Base-by-base conservation (phyloP, 139 green algal genomes). In the Chlamydomonas sphaeroides region DNA sequence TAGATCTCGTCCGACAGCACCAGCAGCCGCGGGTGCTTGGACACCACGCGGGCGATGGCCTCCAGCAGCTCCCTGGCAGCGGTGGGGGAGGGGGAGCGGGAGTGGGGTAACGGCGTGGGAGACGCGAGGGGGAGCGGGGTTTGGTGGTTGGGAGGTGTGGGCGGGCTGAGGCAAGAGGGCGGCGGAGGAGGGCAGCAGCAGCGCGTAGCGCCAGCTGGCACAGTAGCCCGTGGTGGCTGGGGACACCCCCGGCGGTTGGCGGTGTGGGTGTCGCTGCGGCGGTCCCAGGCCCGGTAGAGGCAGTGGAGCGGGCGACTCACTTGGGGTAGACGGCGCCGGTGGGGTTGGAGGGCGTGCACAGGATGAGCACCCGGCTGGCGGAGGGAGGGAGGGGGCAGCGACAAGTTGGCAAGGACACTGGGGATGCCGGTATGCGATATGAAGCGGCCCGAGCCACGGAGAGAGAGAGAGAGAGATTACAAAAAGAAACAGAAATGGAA, bases 301-400 rank as follows among this genome's bases (percentile, higher is more conserved):
- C 33, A 5, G 35, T 42, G 20, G 36, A 51, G 3, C 35, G 41
- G 8, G 69, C 17, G 2, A 42, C 69, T 56, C 61, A 92, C 84
- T 68, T 84, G 28, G 89, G 80, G 87, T 98, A 98, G 26, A 98
- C 95, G 6, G 93, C 86, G 10, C 97, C 97, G 5, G 94, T 97
- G 39, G 97, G 97, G 88, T 99, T 99, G 71, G 94, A 98, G 30
- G 97, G 97, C 20, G 96, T 95, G 90, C 97, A 99, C 20, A 99
- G 92, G 79, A 99, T 98, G 77, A 99, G 92, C 65, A 99, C 79
- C 32, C 97, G 90, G 6, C 92, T 97, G 28, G 68, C 66, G 0
- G 45, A 21, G 45, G 10, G 49, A 56, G 49, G 49, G 49, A 20
- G 8, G 6, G 49, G 49, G 49, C n/a, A 25, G 49, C 49, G 49